phyloP scores from a whole-genome alignment of 2,329 filamentous ascomycete genomes.

The Karstenula rhodostoma region DNA sequence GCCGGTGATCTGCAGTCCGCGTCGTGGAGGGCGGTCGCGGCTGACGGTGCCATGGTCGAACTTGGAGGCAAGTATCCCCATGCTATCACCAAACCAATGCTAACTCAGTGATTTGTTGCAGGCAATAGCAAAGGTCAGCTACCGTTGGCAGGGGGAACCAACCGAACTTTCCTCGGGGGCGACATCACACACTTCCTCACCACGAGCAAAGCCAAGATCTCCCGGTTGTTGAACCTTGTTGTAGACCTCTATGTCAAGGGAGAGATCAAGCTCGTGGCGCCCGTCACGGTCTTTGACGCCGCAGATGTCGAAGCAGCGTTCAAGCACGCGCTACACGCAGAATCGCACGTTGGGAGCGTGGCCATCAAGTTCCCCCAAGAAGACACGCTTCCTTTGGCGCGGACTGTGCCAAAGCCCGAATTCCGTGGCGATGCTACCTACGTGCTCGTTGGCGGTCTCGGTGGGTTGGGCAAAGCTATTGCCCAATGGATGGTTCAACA shows the following conservation, averaged over 20 bases:
- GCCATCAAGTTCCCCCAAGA: neutral
- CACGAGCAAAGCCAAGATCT: too few species aligned
- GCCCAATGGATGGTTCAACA: slow-evolving; percentile 21
- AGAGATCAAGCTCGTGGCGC: neutral
- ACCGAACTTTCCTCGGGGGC: too few species aligned
- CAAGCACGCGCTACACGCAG: slow-evolving; percentile 21
- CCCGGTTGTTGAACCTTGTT: too few species aligned
- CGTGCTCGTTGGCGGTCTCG: slow-evolving; percentile 26
- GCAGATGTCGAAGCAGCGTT: slow-evolving; percentile 14
- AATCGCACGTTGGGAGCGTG: slow-evolving; percentile 16
- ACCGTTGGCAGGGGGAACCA: too few species aligned
- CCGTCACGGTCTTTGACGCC: neutral
- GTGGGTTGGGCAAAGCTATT: slow-evolving; percentile 26
- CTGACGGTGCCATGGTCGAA: slow-evolving; percentile 18
- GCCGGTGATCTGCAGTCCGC: slow-evolving; percentile 35
- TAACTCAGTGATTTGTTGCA: too few species aligned
- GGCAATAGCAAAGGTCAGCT: too few species aligned
- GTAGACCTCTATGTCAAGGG: neutral
- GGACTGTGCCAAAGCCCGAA: too few species aligned
- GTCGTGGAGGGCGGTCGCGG: slow-evolving; percentile 56
- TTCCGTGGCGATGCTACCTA: slow-evolving; percentile 18
- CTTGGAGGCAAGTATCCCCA: too few species aligned
- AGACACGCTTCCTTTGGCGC: too few species aligned
- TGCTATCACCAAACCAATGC: slow-evolving; percentile 14
- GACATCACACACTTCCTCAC: too few species aligned